These are phyloP conservation scores for Cercospora nicotianae DNA, from an alignment of 2,329 filamentous ascomycete genomes.

Conservation along the genomic window DNA sequence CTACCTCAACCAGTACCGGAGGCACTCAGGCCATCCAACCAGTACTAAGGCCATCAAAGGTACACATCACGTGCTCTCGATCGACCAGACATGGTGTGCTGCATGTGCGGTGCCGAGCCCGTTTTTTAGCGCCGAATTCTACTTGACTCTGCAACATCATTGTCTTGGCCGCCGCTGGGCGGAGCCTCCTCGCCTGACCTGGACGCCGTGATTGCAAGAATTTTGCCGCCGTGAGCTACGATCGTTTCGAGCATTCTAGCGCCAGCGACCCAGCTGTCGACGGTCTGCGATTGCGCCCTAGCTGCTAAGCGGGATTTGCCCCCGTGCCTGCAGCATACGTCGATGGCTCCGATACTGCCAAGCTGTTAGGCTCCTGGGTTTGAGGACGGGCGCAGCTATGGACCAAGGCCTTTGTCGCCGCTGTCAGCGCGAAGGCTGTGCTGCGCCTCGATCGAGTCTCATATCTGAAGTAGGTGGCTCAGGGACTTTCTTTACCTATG, in stretches of 20 bases:
- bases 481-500: not conserved
- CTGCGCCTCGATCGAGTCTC: constrained; percentile 19
- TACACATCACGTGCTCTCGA: not conserved
- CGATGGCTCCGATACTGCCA: constrained; percentile 15
- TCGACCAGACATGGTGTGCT: not conserved
- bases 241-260: constrained; percentile 8
- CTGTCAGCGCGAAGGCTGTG: constrained; percentile 5
- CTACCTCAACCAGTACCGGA: not conserved
- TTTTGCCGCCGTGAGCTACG: constrained; percentile 10
- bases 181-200: constrained; percentile 11
- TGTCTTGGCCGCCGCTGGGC: constrained; percentile 15
- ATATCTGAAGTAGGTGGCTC: constrained; percentile 14
- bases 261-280: not conserved
- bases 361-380: constrained; percentile 10
- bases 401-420: constrained; percentile 13
- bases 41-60: not conserved
- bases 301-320: not conserved
- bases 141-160: constrained; percentile 1
- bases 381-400: constrained; percentile 12
- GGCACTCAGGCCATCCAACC: not conserved
- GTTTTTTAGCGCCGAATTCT: constrained; percentile 13
- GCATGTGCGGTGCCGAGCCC: constrained; percentile 9
- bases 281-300: not conserved
- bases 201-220: constrained; percentile 11
- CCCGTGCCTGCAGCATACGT: constrained; percentile 11